Conservation (phyloP, 78 protist genomes). For the Guillardia theta region DNA sequence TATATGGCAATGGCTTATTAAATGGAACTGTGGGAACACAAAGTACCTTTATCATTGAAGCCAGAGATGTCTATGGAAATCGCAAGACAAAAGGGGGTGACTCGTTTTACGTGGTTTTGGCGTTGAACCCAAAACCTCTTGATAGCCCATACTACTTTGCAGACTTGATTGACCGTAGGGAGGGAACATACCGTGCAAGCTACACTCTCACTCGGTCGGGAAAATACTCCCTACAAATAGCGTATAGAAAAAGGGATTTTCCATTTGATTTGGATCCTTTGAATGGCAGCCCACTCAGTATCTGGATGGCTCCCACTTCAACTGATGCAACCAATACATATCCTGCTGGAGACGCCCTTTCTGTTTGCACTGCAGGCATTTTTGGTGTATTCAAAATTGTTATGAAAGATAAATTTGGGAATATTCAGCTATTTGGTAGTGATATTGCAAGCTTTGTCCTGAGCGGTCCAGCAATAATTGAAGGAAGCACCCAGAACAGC, state of each 20-base stretch:
- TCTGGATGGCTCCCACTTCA: background rate
- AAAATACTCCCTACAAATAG: background rate
- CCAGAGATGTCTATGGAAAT: background rate
- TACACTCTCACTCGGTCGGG: background rate
- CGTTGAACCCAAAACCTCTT: background rate
- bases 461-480: background rate
- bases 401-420: background rate
- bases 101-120: background rate
- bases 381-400: background rate
- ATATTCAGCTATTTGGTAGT: background rate
- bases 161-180: background rate
- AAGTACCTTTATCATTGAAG: background rate
- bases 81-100: background rate
- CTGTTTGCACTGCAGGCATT: background rate
- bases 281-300: background rate
- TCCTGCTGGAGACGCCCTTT: background rate
- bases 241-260: background rate
- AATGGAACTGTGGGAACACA: background rate
- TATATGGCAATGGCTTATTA: background rate
- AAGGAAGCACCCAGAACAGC: background rate
- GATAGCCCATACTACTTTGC: background rate
- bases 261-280: background rate
- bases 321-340: background rate
- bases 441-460: background rate
- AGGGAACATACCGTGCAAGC: background rate